Conservation (phyloP, 2,329 filamentous ascomycete genomes). For the Anisogramma anomala region DNA sequence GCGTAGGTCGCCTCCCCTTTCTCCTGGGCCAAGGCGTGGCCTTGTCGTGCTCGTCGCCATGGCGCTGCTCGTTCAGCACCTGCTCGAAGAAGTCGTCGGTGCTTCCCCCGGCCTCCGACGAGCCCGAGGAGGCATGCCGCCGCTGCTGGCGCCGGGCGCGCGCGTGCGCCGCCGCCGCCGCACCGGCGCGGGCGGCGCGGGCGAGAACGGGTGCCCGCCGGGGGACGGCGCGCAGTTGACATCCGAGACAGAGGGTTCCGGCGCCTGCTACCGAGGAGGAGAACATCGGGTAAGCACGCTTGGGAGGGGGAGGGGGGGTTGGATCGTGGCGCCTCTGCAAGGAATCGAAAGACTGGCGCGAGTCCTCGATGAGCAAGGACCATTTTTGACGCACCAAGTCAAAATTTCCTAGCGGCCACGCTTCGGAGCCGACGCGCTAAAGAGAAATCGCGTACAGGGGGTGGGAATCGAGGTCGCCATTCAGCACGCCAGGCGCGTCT, state of each 20-base stretch:
- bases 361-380: neutral
- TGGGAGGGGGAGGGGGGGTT: neutral
- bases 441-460: neutral
- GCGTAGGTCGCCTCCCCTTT: neutral
- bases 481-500: slow-evolving; percentile 4
- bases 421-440: neutral
- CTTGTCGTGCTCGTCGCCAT: neutral
- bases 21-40: neutral
- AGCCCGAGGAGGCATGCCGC: slow-evolving; percentile 6
- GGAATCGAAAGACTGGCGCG: neutral
- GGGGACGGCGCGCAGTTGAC: slow-evolving; percentile 25
- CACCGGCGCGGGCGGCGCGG: slow-evolving; percentile 3
- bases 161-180: slow-evolving; percentile 2
- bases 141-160: slow-evolving; percentile 6
- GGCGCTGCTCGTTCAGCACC: neutral
- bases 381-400: neutral
- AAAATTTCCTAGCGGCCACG: neutral
- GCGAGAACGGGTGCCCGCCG: slow-evolving; percentile 14
- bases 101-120: neutral
- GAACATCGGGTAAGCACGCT: slow-evolving; percentile 23
- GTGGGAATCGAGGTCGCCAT: neutral
- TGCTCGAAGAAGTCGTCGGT: neutral
- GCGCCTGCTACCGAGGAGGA: slow-evolving; percentile 20
- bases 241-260: slow-evolving; percentile 29
- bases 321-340: neutral